Percentiles rank a stretch among this genome's conserved stretches.
Conservation (phyloP, 306 rosid species). For the Pyrus pyrifolia region DNA sequence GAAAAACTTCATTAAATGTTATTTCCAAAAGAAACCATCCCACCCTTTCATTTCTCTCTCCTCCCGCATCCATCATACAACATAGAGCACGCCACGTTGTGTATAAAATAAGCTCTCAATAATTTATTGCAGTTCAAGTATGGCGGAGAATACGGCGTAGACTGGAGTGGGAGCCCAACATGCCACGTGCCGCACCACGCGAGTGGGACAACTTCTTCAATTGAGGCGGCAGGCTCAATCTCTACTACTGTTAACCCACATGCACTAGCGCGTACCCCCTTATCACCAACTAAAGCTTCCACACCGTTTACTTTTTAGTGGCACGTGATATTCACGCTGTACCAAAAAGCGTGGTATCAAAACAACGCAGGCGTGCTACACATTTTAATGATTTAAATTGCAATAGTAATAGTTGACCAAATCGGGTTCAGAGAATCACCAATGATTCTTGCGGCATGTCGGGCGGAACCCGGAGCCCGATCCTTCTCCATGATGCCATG, state of each 20-base stretch:
- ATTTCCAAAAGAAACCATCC: no score
- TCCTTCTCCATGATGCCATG: background rate
- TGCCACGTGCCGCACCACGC: constrained; percentile 26
- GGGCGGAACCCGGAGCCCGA: constrained; percentile 4
- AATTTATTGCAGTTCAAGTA: background rate
- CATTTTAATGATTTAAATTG: background rate
- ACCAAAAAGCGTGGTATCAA: background rate
- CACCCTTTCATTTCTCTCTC: no score
- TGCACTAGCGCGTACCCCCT: background rate
- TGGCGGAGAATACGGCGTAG: constrained; percentile 25
- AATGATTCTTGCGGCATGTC: constrained; percentile 12
- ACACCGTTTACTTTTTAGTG: background rate
- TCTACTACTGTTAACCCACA: background rate
- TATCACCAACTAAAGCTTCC: no score
- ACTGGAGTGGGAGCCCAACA: constrained; percentile 3
- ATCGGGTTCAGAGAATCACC: background rate
- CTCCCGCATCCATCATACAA: background rate
- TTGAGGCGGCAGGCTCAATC: constrained; percentile 51
- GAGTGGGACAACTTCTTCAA: constrained; percentile 24
- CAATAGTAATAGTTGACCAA: constrained; percentile 30
- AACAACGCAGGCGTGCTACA: background rate
- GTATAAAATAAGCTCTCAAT: background rate
- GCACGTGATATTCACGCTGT: background rate
- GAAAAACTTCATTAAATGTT: no score
- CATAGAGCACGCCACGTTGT: background rate